A percentile compares a stretch with the other conserved stretches of the same genome.
Conservation (phyloP, 2,329 filamentous ascomycete genomes). For the Aaosphaeria arxii region DNA sequence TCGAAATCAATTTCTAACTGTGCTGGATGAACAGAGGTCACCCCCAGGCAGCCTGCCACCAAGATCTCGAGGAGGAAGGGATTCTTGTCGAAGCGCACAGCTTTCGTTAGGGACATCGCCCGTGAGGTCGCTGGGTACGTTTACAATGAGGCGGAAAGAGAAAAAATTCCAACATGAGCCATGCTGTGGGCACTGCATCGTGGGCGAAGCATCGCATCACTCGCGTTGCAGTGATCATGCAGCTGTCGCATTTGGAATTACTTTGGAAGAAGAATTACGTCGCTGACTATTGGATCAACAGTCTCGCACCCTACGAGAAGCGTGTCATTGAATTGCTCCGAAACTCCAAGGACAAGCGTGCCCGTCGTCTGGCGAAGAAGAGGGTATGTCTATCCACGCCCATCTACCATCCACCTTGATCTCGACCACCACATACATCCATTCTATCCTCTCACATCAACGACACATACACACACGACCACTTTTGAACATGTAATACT, state of each 20-base stretch:
- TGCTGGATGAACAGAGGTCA: conserved; percentile 44
- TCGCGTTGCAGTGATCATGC: no score
- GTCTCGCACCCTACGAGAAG: conserved; percentile 65
- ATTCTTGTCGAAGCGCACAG: conserved; percentile 92
- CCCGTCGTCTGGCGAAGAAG: conserved; percentile 99
- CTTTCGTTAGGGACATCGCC: conserved; percentile 95
- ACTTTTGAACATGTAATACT: not conserved
- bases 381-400: conserved; percentile 61
- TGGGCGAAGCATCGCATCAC: no score
- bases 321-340: conserved; percentile 98
- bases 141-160: not conserved
- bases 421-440: not conserved
- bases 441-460: conserved; percentile 1
- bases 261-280: conserved; percentile 3
- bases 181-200: no score
- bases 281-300: conserved; percentile 9
- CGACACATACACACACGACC: not conserved
- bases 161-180: no score
- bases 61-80: conserved; percentile 75
- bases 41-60: conserved; percentile 48
- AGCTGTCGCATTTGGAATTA: no score
- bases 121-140: conserved; percentile 96
- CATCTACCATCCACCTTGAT: conserved; percentile 1
- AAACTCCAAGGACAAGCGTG: conserved; percentile 99
- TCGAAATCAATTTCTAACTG: conserved; percentile 13